phyloP scores from a whole-genome alignment of 345 rosid genomes.

The Eucalyptus pauciflora region DNA sequence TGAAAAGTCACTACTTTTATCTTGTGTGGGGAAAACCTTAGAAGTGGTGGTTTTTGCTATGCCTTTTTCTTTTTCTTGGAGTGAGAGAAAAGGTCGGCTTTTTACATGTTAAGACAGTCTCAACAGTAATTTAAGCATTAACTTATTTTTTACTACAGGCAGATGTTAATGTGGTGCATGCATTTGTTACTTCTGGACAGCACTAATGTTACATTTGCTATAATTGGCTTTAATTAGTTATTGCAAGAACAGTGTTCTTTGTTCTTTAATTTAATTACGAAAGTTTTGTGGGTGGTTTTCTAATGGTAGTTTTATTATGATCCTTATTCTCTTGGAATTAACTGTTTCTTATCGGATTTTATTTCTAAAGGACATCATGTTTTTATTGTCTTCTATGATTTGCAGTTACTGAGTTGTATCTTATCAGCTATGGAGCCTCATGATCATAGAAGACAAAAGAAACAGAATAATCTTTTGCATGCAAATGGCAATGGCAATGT shows the following conservation, averaged over 20 bases:
- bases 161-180: not conserved
- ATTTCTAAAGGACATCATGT: not conserved
- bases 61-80: not conserved
- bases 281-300: not conserved
- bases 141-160: not conserved
- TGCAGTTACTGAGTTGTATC: slow-evolving; percentile 13
- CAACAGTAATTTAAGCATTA: not conserved
- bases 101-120: not conserved
- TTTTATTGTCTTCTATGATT: not conserved
- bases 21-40: not conserved
- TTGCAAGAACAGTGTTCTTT: not conserved
- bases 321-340: not conserved
- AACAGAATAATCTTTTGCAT: slow-evolving; percentile 32
- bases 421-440: slow-evolving; percentile 40
- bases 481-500: slow-evolving; percentile 37
- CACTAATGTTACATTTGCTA: not conserved
- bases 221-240: not conserved
- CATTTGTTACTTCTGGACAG: not conserved
- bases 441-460: slow-evolving; percentile 43
- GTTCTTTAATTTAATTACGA: not conserved
- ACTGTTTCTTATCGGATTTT: not conserved
- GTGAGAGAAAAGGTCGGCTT: not conserved
- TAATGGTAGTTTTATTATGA: not conserved
- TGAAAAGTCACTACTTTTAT: not conserved
- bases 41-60: not conserved